Percentiles rank a stretch among this genome's conserved stretches.
phyloP scores from a whole-genome alignment of 176 grass and related monocot species.

The Raddia distichophylla region DNA sequence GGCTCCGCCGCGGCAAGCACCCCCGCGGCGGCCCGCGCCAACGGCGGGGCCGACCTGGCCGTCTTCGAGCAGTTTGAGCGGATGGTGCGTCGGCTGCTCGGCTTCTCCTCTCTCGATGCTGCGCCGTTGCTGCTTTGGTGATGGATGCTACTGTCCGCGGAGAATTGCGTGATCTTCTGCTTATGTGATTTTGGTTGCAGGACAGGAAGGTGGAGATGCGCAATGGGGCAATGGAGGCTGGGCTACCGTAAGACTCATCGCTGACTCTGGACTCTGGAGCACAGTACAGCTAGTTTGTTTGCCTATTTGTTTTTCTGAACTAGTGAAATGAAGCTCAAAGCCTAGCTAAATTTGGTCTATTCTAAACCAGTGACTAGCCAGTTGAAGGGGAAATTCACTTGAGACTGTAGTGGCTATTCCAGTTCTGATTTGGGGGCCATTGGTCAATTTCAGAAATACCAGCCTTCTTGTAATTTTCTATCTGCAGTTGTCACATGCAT shows the following conservation, averaged over 20 bases:
- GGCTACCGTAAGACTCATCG: constrained; percentile 44
- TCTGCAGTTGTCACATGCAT: background rate
- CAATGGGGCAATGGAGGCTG: constrained; percentile 47
- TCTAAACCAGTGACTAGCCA: background rate
- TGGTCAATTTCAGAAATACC: constrained; percentile 5
- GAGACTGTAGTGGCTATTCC: background rate
- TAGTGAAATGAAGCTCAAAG: background rate
- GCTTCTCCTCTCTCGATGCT: background rate
- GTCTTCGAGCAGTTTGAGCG: constrained; percentile 69
- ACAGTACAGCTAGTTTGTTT: constrained; percentile 20
- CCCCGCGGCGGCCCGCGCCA: background rate
- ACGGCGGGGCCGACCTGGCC: constrained; percentile 52
- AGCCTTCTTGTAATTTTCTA: background rate
- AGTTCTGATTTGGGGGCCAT: background rate
- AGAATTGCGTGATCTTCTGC: background rate
- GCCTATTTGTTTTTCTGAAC: background rate
- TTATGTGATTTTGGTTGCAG: constrained; percentile 37
- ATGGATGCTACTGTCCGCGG: background rate
- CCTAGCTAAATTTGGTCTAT: background rate
- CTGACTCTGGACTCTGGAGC: background rate
- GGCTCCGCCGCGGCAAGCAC: background rate
- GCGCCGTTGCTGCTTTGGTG: background rate
- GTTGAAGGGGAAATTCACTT: background rate
- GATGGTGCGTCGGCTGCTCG: constrained; percentile 36
- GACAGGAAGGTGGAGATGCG: constrained; percentile 49